A percentile compares a stretch with the other conserved stretches of the same genome.
phyloP scores from a whole-genome alignment of 2,329 filamentous ascomycete species.

The Fusarium sacchari region DNA sequence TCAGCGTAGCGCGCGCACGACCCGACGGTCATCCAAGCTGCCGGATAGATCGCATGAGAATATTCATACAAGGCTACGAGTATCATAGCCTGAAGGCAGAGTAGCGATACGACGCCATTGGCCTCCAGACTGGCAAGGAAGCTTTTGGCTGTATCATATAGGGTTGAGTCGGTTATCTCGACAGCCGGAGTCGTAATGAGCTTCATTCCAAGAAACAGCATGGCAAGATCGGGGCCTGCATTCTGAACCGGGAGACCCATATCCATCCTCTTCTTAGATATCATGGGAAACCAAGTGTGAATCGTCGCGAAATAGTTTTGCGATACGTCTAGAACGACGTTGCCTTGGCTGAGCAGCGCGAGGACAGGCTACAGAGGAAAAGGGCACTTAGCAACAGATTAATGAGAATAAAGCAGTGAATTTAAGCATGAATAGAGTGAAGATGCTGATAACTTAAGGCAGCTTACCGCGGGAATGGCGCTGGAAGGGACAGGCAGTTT shows the following conservation, averaged over 20 bases:
- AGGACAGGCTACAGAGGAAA: background rate
- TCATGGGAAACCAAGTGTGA: background rate
- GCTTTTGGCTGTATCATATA: background rate
- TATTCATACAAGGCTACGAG: background rate
- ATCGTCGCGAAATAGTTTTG: background rate
- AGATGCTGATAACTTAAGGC: fast-evolving
- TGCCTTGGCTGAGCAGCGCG: background rate
- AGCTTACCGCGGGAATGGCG: background rate
- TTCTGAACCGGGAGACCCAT: background rate
- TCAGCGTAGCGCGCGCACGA: background rate
- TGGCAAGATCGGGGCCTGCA: background rate
- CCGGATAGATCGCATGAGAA: background rate
- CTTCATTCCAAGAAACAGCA: background rate
- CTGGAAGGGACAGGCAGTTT: background rate
- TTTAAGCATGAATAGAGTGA: background rate
- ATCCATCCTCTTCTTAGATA: background rate
- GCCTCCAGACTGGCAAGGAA: background rate
- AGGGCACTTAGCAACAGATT: background rate
- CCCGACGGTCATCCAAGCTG: background rate
- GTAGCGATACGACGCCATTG: fast-evolving
- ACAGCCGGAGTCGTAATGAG: background rate
- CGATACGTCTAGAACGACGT: background rate
- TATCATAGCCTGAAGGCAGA: background rate
- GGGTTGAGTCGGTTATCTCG: background rate
- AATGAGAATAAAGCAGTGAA: fast-evolving